These are phyloP conservation scores for Chaetomium strumarium DNA, from an alignment of 2,329 filamentous ascomycete genomes.

Conservation along the genomic window DNA sequence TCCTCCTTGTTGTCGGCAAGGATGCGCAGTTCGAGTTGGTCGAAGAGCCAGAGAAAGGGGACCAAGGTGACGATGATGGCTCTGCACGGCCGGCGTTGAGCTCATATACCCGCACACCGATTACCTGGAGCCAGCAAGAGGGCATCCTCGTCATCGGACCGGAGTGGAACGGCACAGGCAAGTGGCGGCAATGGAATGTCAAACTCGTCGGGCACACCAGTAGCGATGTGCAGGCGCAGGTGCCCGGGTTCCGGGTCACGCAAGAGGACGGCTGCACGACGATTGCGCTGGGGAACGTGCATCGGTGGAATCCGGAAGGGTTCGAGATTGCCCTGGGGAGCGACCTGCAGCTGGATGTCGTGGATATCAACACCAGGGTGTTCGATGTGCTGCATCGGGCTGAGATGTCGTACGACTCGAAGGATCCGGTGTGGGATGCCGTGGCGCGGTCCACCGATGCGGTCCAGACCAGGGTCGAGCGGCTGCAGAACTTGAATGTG, in stretches of 20 bases:
- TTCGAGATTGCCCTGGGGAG: conserved; percentile 19
- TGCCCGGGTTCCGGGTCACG: conserved; percentile 10
- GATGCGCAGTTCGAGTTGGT: conserved; percentile 44
- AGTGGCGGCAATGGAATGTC: conserved; percentile 21
- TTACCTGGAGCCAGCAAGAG: conserved; percentile 19
- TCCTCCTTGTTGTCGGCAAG: conserved; percentile 42
- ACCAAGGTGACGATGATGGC: neutral
- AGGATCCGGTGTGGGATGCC: conserved; percentile 20
- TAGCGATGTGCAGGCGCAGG: neutral
- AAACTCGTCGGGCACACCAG: conserved; percentile 22
- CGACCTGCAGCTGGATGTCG: conserved; percentile 22
- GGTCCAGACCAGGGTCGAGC: conserved; percentile 15
- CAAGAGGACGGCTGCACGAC: conserved; percentile 11
- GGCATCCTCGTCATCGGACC: conserved; percentile 22
- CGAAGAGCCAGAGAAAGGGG: conserved; percentile 36
- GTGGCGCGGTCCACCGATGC: conserved; percentile 7
- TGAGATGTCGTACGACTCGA: conserved; percentile 22
- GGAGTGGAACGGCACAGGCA: conserved; percentile 12
- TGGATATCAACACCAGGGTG: conserved; percentile 19
- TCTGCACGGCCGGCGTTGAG: conserved; percentile 6
- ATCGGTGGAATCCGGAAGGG: conserved; percentile 10
- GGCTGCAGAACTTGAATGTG: conserved; percentile 16
- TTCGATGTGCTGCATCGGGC: conserved; percentile 23
- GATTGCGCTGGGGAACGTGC: conserved; percentile 14
- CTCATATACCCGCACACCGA: conserved; percentile 20